Base-by-base conservation (phyloP, 768 basidiomycete species). In the Sarcomyxa edulis region DNA sequence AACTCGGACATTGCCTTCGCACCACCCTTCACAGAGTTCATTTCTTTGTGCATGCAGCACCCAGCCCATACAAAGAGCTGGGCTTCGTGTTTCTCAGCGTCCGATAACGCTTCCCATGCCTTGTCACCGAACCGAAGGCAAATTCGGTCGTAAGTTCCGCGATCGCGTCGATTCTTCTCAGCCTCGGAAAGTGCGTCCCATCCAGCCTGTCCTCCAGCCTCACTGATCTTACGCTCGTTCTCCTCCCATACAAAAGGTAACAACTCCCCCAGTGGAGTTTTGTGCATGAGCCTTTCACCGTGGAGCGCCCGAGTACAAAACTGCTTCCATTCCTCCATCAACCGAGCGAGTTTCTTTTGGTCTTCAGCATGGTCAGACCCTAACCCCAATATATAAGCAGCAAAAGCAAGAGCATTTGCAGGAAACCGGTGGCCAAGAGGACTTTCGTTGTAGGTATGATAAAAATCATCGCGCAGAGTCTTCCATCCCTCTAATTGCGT, bases 21-120 rank as follows among this genome's bases (percentile, higher is more conserved):
- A 0, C 62, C 62, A 5, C 50, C 59, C 32, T 60, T 60, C 31
- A 62, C 46, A 8, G 48, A 45, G 37, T 66, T 68, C 28, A 50
- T 47, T 19, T 65, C 62, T 43, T 66, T 66, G 47, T 68, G 65
- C 58, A 62, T 62, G 31, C 56, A 59, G 45, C 65, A 67, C 1
- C 62, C 63, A 16, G 45, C 59, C 54, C 56, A 60, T 6, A 67
- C 41, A 42, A 66, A 66, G 2, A 64, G 46, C 9, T 53, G 37
- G 1, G 57, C 23, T 14, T 39, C 14, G 11, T 5, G 18, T 19
- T 20, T 39, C 21, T 56, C 52, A 16, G 35, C 42, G n/a, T 43
- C 39, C 14, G 47, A 32, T 11, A 60, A 32, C 8, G 12, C 10
- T 4, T 53, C 47, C 38, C 51, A 57, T 19, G 31, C 50, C 30